Conservation (phyloP, 164 flowering plant genomes). For the Santalum album region DNA sequence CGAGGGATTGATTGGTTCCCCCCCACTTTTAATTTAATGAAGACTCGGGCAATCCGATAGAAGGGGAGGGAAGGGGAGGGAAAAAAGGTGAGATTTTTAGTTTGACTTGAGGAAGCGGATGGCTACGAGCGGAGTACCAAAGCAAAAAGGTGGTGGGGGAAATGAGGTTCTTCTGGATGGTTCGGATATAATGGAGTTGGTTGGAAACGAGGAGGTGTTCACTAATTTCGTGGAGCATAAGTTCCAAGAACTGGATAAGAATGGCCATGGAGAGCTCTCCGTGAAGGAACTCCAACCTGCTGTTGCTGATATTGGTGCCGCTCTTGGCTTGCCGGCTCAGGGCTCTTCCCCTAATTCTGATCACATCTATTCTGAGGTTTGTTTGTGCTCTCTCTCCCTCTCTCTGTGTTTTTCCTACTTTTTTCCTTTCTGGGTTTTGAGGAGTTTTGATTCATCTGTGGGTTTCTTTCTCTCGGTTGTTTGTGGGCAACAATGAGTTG, state of each 20-base stretch:
- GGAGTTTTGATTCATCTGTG: no score
- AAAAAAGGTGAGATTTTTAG: not conserved
- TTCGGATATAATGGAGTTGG: conserved; percentile 80
- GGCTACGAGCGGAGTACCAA: conserved; percentile 13
- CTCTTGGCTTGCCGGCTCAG: conserved; percentile 72
- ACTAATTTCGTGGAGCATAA: conserved; percentile 63
- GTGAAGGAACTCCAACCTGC: conserved; percentile 75
- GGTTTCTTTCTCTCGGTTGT: not conserved
- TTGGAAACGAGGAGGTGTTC: conserved; percentile 69
- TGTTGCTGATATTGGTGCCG: conserved; percentile 77
- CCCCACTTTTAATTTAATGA: not conserved
- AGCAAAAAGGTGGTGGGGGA: conserved; percentile 9
- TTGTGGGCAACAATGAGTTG: no score
- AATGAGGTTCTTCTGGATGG: conserved; percentile 77
- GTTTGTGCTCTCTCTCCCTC: not conserved
- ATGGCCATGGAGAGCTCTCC: conserved; percentile 68
- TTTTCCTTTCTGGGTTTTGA: not conserved
- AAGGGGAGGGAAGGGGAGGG: no score
- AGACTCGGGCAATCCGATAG: not conserved
- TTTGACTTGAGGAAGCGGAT: not conserved
- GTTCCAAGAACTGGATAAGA: conserved; percentile 60
- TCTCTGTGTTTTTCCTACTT: no score
- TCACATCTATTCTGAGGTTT: conserved; percentile 71
- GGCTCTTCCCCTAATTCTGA: conserved; percentile 74
- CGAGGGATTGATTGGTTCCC: not conserved